Evolutionary conservation across 75 land plant species (phyloP).

Genomic region (Picea glauca): DNA sequence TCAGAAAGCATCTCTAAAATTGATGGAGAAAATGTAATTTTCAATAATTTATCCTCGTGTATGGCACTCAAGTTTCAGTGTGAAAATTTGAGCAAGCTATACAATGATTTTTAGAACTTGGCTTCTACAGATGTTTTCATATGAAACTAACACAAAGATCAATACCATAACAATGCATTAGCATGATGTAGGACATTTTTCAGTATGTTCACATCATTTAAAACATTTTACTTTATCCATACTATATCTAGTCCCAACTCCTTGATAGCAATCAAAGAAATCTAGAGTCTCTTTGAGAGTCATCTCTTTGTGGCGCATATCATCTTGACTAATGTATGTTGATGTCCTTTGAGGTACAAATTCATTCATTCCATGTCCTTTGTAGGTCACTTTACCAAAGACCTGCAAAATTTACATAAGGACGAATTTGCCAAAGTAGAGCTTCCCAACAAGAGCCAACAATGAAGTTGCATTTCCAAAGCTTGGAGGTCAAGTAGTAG

Average conservation of each 20-base stretch:
- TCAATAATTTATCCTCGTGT: not conserved
- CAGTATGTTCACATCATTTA: not conserved
- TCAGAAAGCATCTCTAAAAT: no score
- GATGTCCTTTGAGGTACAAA: not conserved
- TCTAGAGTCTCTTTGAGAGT: constrained; percentile 33
- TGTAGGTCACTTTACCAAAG: not conserved
- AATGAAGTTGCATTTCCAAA: constrained; percentile 15
- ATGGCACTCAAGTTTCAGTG: not conserved
- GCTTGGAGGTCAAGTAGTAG: constrained; percentile 1
- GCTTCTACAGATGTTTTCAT: not conserved
- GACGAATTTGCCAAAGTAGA: not conserved
- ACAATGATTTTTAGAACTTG: not conserved
- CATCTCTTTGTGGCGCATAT: constrained; percentile 72
- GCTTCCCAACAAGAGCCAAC: constrained; percentile 19
- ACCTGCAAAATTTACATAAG: constrained; percentile 22
- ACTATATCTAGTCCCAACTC: constrained; percentile 72
- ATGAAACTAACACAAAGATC: not conserved
- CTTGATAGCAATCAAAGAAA: constrained; percentile 70
- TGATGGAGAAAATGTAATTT: no score
- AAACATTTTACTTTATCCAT: not conserved
- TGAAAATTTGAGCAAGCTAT: not conserved
- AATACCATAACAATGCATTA: not conserved
- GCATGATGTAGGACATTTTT: not conserved
- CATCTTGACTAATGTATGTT: constrained; percentile 32
- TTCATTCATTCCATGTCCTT: not conserved